These are phyloP conservation scores for Pachysandra terminalis DNA, from an alignment of 164 flowering plant genomes.

Conservation along the genomic window DNA sequence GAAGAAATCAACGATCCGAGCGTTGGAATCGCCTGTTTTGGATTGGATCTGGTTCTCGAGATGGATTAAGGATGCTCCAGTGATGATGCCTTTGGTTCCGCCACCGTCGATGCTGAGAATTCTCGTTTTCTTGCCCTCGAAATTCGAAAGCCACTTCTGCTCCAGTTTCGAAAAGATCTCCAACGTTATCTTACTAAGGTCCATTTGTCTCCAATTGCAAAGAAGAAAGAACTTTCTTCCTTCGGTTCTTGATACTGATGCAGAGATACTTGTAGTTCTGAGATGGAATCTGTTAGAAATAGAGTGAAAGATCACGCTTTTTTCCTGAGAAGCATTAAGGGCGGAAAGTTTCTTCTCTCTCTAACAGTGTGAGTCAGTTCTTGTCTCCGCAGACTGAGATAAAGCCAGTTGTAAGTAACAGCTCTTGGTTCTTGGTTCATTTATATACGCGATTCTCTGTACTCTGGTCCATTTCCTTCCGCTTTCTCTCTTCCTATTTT, in stretches of 20 bases:
- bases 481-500: too few relatives aligned
- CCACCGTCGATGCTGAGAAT: constrained; percentile 49
- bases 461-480: too few relatives aligned
- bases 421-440: too few relatives aligned
- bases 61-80: constrained; percentile 35
- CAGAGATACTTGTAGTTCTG: background rate
- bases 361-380: background rate
- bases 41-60: constrained; percentile 35
- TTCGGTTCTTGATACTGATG: background rate
- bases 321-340: constrained; percentile 18
- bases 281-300: constrained; percentile 6
- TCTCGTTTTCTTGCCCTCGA: constrained; percentile 26
- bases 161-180: constrained; percentile 42
- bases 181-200: constrained; percentile 26
- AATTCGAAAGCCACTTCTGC: constrained; percentile 36
- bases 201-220: constrained; percentile 14
- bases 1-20: constrained; percentile 45
- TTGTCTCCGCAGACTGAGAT: too few relatives aligned
- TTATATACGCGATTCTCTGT: too few relatives aligned
- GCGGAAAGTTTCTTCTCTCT: constrained; percentile 7
- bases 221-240: background rate
- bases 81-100: constrained; percentile 26
- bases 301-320: constrained; percentile 11
- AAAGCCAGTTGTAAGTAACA: too few relatives aligned
- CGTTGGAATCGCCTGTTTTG: constrained; percentile 31